phyloP scores from a whole-genome alignment of 441 rosid genomes.

The Adansonia rubrostipa region DNA sequence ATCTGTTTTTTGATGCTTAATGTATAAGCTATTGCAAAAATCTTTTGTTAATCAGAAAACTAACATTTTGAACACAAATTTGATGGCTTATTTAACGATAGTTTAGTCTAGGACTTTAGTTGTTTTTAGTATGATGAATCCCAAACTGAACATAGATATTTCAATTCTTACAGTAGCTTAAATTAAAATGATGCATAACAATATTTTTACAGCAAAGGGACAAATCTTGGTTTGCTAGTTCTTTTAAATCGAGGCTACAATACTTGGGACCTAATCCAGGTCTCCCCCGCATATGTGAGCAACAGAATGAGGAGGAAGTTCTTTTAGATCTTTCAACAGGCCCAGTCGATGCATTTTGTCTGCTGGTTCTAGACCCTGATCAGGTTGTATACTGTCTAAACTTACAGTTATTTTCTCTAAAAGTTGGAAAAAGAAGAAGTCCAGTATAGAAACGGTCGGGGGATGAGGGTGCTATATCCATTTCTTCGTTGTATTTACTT shows the following conservation, averaged over 20 bases:
- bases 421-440: neutral
- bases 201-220: constrained; percentile 64
- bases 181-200: neutral
- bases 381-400: constrained; percentile 51
- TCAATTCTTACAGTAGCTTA: neutral
- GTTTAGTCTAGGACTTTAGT: neutral
- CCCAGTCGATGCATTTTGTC: constrained; percentile 66
- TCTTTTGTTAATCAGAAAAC: neutral
- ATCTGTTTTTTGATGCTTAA: neutral
- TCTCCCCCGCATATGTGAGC: constrained; percentile 53
- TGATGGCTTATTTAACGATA: neutral
- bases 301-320: constrained; percentile 33
- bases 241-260: constrained; percentile 62
- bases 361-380: constrained; percentile 76
- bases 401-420: neutral
- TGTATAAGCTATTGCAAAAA: neutral
- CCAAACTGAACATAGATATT: neutral
- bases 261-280: constrained; percentile 73
- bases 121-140: neutral
- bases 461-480: neutral
- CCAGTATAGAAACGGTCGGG: neutral
- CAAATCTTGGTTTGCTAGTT: constrained; percentile 77
- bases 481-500: constrained; percentile 3
- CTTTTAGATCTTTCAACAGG: constrained; percentile 64
- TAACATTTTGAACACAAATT: neutral